Evolutionary conservation across 225 moss, liverwort and hornwort genomes (phyloP), one percentile per base, ranked within the genome.

Genomic region (Rhytidiadelphus loreus): DNA sequence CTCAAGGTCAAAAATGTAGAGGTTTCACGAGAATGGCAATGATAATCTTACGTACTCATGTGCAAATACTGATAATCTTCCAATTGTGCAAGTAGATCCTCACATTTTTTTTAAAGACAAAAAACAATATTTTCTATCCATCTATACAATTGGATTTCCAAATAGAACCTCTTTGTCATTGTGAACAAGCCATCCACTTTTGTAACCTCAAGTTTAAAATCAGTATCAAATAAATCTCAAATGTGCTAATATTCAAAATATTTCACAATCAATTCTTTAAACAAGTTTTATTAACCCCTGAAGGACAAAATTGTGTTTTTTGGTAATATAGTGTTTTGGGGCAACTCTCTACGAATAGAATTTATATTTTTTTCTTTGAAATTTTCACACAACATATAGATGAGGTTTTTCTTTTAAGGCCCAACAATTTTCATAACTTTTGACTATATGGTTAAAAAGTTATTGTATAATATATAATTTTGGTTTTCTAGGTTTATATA

Each of bases 221-320:
- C 44, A 2, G 10, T 28, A 10, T 29, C 11, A 18, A 18, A 30
- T 0, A 46, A 7, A 46, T 46, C 4, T 73, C 2, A 0, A 11
- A 29, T 46, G 29, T 46, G 1, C 19, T 18, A 19, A 19, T 73
- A 73, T 30, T 73, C 30, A 46, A 18, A 30, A 73, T 72, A 29
- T 44, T 72, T 17, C 28, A 3, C 44, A 44, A 17, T 44, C 44
- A 44, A 72, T 44, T 44, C 5, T 16, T 28, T 71, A 28, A 28
- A 28, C 16, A 71, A 43, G 9, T 29, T 29, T 11, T 28, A 3
- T 46, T 46, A 46, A 9, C 11, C 9, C 12, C n/a, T n/a, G n/a
- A n/a, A n/a, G n/a, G n/a, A n/a, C n/a, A n/a, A n/a, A n/a, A n/a
- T n/a, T n/a, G n/a, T n/a, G n/a, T n/a, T n/a, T n/a, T n/a, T n/a